A percentile compares a stretch with the other conserved stretches of the same genome.
phyloP scores from a whole-genome alignment of 495 filamentous ascomycete species.

The Paragyromitra xinjiangensis region DNA sequence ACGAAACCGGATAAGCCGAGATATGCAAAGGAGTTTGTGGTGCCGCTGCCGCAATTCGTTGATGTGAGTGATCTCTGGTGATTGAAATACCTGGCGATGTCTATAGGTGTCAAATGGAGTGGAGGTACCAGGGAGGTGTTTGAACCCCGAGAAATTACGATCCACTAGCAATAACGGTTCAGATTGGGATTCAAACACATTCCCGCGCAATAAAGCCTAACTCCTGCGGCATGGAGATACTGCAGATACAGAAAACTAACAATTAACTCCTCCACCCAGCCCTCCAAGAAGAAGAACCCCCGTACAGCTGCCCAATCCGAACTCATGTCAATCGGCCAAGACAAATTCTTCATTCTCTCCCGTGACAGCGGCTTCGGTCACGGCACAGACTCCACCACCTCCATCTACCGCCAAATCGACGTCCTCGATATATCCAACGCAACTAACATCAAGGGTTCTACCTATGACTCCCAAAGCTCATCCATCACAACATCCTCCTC shows the following conservation, averaged over 20 bases:
- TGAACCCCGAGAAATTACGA: background rate
- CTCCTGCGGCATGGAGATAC: background rate
- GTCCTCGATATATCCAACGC: conserved; percentile 71
- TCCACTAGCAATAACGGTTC: background rate
- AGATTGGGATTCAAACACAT: background rate
- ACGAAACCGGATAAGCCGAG: conserved; percentile 54
- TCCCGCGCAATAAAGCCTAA: background rate
- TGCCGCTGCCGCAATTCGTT: conserved; percentile 70
- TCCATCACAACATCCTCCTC: conserved; percentile 57
- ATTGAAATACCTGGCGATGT: background rate
- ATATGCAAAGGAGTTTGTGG: conserved; percentile 72
- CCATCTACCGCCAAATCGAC: conserved; percentile 77
- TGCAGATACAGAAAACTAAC: background rate
- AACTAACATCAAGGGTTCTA: conserved; percentile 70
- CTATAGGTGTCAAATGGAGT: background rate
- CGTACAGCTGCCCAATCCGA: conserved; percentile 76
- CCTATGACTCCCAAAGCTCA: conserved; percentile 63
- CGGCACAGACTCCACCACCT: conserved; percentile 64
- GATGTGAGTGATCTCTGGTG: conserved; percentile 50
- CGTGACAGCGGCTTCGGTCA: conserved; percentile 72
- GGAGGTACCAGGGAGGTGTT: background rate
- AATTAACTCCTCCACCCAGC: conserved; percentile 15
- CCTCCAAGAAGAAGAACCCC: conserved; percentile 59
- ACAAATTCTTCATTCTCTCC: conserved; percentile 74
- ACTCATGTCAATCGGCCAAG: conserved; percentile 71